phyloP scores from a whole-genome alignment of 257 asterid genomes.

The Marsdenia floribunda region DNA sequence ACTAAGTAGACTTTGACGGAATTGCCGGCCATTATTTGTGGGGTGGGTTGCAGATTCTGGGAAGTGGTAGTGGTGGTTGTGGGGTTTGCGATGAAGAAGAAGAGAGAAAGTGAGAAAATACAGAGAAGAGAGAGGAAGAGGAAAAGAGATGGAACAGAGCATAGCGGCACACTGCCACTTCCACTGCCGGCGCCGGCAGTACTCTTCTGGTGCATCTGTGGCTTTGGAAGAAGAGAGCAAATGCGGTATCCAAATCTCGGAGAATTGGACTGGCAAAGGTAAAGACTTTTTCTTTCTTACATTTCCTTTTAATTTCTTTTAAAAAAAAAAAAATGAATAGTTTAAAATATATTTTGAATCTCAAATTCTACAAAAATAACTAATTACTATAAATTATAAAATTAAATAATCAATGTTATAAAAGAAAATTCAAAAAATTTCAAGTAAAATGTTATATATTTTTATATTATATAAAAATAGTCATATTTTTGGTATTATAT shows the following conservation, averaged over 20 bases:
- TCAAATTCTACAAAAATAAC: too few relatives aligned
- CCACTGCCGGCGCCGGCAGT: background rate
- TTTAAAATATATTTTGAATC: too few relatives aligned
- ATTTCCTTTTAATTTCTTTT: too few relatives aligned
- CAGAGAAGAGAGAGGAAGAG: conserved; percentile 37
- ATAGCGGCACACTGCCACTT: conserved; percentile 1
- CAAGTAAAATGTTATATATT: too few relatives aligned
- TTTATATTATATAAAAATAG: too few relatives aligned
- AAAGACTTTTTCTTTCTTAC: background rate
- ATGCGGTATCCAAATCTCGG: background rate
- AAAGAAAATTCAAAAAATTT: too few relatives aligned
- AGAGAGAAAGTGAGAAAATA: conserved; percentile 32
- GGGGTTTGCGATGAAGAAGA: conserved; percentile 35
- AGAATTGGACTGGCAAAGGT: background rate
- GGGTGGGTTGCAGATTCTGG: conserved; percentile 27
- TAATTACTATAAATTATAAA: too few relatives aligned
- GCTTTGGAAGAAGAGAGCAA: background rate
- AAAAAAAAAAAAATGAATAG: too few relatives aligned
- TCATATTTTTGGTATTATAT: too few relatives aligned
- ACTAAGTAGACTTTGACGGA: conserved; percentile 59
- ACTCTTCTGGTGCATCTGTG: conserved; percentile 16
- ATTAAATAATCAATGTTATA: too few relatives aligned
- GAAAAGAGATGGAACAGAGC: conserved; percentile 48
- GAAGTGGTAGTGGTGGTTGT: conserved; percentile 18
- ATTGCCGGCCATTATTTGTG: conserved; percentile 25